Conservation (phyloP, 2,329 filamentous ascomycete species). For the Fusarium neocosmosporiellum region DNA sequence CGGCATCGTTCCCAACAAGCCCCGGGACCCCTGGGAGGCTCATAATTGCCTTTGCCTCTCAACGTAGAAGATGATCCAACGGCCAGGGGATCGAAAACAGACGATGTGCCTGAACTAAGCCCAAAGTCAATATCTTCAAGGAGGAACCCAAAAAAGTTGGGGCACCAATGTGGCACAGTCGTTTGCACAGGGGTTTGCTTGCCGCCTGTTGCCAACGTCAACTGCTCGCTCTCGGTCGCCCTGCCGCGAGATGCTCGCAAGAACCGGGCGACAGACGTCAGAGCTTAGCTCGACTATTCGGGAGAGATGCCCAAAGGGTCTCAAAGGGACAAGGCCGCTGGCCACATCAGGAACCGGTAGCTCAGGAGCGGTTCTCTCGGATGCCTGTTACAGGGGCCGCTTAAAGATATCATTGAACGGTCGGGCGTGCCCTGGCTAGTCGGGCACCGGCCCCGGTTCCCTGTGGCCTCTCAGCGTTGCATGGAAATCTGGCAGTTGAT, state of each 20-base stretch:
- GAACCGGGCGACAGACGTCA: slow-evolving; percentile 15
- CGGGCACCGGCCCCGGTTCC: slow-evolving; percentile 24
- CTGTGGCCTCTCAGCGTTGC: slow-evolving; percentile 32
- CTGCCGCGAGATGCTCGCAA: slow-evolving; percentile 28
- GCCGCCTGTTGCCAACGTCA: slow-evolving; percentile 1
- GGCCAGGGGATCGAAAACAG: background rate
- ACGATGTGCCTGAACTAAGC: background rate
- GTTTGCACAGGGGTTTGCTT: slow-evolving; percentile 15
- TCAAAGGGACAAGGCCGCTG: slow-evolving; percentile 19
- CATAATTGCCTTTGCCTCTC: background rate
- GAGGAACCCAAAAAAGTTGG: background rate
- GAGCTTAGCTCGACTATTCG: slow-evolving; percentile 11
- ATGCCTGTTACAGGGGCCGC: slow-evolving; percentile 14
- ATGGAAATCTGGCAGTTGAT: slow-evolving; percentile 41
- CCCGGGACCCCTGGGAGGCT: background rate
- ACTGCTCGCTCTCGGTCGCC: slow-evolving; percentile 8
- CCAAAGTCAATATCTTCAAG: background rate
- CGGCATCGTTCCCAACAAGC: background rate
- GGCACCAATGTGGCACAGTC: slow-evolving; percentile 25
- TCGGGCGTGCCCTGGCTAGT: slow-evolving; percentile 26
- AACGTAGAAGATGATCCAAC: background rate
- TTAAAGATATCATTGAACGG: slow-evolving; percentile 20
- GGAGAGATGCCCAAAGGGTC: slow-evolving; percentile 32
- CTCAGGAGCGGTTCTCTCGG: slow-evolving; percentile 20
- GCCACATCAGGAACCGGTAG: slow-evolving; percentile 27